phyloP scores from a whole-genome alignment of 2,329 filamentous ascomycete species.

The Penicillium hesseltinei region DNA sequence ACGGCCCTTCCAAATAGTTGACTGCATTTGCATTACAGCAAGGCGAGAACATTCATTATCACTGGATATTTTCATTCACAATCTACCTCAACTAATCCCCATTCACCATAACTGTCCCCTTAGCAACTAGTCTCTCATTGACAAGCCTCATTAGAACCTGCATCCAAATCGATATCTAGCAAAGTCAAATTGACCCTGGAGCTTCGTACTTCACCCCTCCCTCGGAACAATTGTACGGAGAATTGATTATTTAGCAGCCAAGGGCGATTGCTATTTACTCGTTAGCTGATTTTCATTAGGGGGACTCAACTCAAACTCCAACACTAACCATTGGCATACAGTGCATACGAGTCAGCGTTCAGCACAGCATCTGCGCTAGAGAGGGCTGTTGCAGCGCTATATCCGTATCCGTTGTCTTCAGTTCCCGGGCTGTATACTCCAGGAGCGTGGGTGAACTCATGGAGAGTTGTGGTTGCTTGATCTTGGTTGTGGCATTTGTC shows the following conservation, averaged over 20 bases:
- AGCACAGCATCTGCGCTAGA: too few relatives aligned
- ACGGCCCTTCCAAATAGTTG: not conserved
- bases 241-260: conserved; percentile 11
- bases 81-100: not conserved
- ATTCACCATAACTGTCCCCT: not conserved
- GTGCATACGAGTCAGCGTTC: too few relatives aligned
- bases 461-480: too few relatives aligned
- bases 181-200: not conserved
- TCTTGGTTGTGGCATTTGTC: too few relatives aligned
- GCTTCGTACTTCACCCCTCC: not conserved
- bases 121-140: not conserved
- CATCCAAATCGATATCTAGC: not conserved
- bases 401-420: too few relatives aligned
- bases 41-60: not conserved
- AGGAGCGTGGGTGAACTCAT: too few relatives aligned
- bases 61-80: not conserved
- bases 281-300: not conserved
- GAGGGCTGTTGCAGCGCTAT: too few relatives aligned
- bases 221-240: not conserved
- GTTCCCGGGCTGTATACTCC: too few relatives aligned
- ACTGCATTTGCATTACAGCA: not conserved
- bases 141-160: not conserved
- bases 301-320: not conserved
- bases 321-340: too few relatives aligned
- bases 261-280: conserved; percentile 17